Evolutionary conservation across 106 monocot species (phyloP), one percentile per base, ranked within the genome.

Genomic region (Acorus calamus): DNA sequence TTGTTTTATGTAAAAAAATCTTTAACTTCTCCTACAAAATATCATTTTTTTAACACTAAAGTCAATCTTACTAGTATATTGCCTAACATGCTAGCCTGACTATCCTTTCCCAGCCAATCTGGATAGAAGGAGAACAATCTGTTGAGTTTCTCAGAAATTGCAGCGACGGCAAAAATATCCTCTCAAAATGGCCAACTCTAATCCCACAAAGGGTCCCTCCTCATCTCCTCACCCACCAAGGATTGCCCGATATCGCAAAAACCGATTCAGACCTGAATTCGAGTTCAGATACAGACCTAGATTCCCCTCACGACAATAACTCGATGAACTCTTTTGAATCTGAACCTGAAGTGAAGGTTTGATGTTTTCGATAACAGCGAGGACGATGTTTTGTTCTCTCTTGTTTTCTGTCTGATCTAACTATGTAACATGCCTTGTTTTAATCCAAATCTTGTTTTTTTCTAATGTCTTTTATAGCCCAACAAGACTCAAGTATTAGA

Each of bases 91-190:
- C 28, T 28, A 28, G 28, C 28, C 14, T 1, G n/a, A 47, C 59
- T 65, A 52, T 14, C 58, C 43, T 54, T 56, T 66, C 45, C 48
- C 58, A 83, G 83, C 83, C 83, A 47, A 79, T 79, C 7, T 83
- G 79, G 83, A 14, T 12, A 8, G 83, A 66, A 63, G 71, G 9
- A 4, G 78, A 83, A 65, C 58, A 67, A 53, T 55, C 59, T 6
- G 41, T 11, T 14, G 61, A 79, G 28, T 64, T 62, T 49, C 49
- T 10, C 11, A 53, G 59, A 51, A 50, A 65, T n/a, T 49, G 46
- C 42, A 69, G 52, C 42, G 45, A 50, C 47, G 54, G 55, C 3
- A 60, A 62, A 53, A 61, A 50, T 8, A 73, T 61, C 47, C 46
- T 46, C 4, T 5, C 10, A 44, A 65, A 60, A 62, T 10, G 49